Evolutionary conservation across 164 flowering plant species (phyloP).

Genomic region (Piper longum): DNA sequence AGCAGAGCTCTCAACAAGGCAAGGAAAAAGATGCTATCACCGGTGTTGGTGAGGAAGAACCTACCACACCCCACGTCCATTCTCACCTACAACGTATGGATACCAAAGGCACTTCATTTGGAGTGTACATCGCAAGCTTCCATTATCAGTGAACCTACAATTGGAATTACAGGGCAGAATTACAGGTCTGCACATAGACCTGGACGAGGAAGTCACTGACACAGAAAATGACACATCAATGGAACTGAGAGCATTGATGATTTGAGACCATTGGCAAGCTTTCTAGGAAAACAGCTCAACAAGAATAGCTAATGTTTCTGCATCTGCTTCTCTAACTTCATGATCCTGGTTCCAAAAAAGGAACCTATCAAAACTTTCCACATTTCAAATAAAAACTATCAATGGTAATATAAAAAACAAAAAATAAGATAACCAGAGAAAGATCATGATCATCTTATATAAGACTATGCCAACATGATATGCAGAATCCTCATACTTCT

Average conservation of each 20-base stretch:
- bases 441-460: too few relatives aligned
- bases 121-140: slow-evolving; percentile 40
- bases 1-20: too few relatives aligned
- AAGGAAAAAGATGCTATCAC: too few relatives aligned
- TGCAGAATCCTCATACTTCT: too few relatives aligned
- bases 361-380: background rate
- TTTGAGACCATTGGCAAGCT: slow-evolving; percentile 55
- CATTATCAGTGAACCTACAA: slow-evolving; percentile 12
- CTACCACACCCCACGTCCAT: too few relatives aligned
- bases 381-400: background rate
- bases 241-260: slow-evolving; percentile 52
- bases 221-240: slow-evolving; percentile 89
- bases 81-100: too few relatives aligned
- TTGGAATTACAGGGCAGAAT: slow-evolving; percentile 30
- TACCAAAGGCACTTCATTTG: slow-evolving; percentile 51
- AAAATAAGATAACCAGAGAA: background rate
- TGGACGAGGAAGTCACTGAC: slow-evolving; percentile 41
- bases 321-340: slow-evolving; percentile 49
- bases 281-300: slow-evolving; percentile 64
- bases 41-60: too few relatives aligned
- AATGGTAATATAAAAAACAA: background rate
- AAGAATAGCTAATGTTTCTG: slow-evolving; percentile 65
- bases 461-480: too few relatives aligned
- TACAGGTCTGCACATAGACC: slow-evolving; percentile 65
- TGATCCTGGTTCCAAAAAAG: slow-evolving; percentile 45